Evolutionary conservation across 768 basidiomycete genomes (phyloP), one percentile per base, ranked within the genome.

Genomic region (Tephrocybe rancida): DNA sequence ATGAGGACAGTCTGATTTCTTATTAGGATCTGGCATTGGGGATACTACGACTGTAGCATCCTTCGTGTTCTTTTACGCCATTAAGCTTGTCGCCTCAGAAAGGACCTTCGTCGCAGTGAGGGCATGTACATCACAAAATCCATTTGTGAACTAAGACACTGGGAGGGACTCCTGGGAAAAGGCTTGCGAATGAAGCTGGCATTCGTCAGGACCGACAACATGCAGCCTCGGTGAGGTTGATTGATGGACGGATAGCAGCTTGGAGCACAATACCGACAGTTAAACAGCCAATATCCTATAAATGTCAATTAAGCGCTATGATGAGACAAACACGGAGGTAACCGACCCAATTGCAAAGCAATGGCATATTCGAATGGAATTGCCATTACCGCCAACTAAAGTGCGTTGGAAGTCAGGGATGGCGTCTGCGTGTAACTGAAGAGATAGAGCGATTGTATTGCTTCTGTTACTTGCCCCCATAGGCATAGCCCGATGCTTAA

Each of bases 241-340:
- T 25, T 29, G 44, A 16, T 26, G 37, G 38, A 37, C 14, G 16
- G 11, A 16, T 37, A 5, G 14, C 35, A 32, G 10, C 11, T 13
- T 13, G 10, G n/a, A 16, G 10, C 35, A 37, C 7, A 13, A 30
- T 30, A 37, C 35, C 11, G 27, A 24, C 1, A 30, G 7, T 50
- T 75, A 64, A 57, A 84, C 84, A 78, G 77, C 73, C 80, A 84
- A 58, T 78, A 83, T 6, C 85, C 84, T 18, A 85, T 82, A 58
- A 76, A 84, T 58, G 70, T 82, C 84, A 49, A 4, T 30, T 44
- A 48, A 39, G 25, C 34, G 18, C n/a, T 6, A 8, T 9, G 32
- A 29, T 26, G 19, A 29, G n/a, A 29, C 9, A 13, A 18, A 26
- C 34, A 13, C 5, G n/a, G 35, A 37, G 10, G 4, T 16, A 16